Evolutionary conservation across 352 stramenopile species (phyloP).

Genomic region (Pseudoperonospora humuli): DNA sequence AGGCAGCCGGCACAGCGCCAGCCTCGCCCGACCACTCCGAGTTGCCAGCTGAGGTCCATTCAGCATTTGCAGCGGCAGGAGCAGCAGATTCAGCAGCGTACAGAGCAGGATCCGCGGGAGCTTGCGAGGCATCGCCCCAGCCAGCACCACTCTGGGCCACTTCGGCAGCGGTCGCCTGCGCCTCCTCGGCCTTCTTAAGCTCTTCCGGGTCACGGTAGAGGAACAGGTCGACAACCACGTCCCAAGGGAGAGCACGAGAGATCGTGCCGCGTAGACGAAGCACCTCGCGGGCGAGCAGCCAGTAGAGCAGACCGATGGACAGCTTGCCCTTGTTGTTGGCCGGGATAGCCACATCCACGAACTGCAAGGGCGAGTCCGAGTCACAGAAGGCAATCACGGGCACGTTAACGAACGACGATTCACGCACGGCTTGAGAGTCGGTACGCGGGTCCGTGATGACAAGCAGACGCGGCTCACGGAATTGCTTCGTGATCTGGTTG

Average conservation of each 20-base stretch:
- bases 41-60: slow-evolving; percentile 59
- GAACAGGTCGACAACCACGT: slow-evolving; percentile 99
- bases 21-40: slow-evolving; percentile 79
- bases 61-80: slow-evolving; percentile 40
- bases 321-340: slow-evolving; percentile 99
- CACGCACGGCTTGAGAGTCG: slow-evolving; percentile 95
- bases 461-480: slow-evolving; percentile 98
- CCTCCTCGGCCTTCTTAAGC: slow-evolving; percentile 99
- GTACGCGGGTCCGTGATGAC: slow-evolving; percentile 99
- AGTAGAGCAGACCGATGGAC: slow-evolving; percentile 99
- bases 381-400: slow-evolving; percentile 99
- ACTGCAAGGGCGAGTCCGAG: slow-evolving; percentile 98
- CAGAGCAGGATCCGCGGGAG: slow-evolving; percentile 41
- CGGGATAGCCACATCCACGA: slow-evolving; percentile 99
- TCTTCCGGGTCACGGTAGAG: slow-evolving; percentile 99
- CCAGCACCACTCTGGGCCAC: slow-evolving; percentile 57
- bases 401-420: slow-evolving; percentile 99
- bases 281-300: slow-evolving; percentile 98
- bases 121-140: slow-evolving; percentile 60
- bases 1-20: slow-evolving; percentile 32
- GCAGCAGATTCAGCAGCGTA: slow-evolving; percentile 44
- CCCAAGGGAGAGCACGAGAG: slow-evolving; percentile 91
- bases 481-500: slow-evolving; percentile 99
- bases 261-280: slow-evolving; percentile 96
- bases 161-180: slow-evolving; percentile 82